Conservation (phyloP, 441 rosid genomes). For the Croton setiger region DNA sequence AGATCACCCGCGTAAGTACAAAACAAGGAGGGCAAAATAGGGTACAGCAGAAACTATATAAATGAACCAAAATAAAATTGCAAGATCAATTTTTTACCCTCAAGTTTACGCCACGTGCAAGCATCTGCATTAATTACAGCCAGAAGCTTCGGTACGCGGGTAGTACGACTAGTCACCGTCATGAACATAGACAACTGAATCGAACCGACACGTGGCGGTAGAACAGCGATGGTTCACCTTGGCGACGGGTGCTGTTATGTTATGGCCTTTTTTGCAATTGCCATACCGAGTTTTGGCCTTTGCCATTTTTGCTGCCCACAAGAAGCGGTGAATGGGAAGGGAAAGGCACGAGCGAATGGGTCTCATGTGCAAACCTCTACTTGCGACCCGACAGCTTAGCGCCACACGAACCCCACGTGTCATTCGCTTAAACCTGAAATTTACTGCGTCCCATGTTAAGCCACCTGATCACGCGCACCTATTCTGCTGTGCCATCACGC, state of each 20-base stretch:
- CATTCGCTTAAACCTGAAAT: slow-evolving; percentile 16
- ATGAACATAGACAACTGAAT: slow-evolving; percentile 15
- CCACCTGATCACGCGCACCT: slow-evolving; percentile 19
- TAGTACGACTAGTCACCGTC: slow-evolving; percentile 28
- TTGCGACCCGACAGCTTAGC: slow-evolving; percentile 28
- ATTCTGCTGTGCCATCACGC: background rate
- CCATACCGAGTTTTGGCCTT: background rate
- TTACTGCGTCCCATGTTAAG: slow-evolving; percentile 16
- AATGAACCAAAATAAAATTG: no score
- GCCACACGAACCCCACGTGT: slow-evolving; percentile 32
- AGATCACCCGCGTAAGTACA: background rate
- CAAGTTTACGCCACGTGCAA: slow-evolving; percentile 23
- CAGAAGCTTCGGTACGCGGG: slow-evolving; percentile 19
- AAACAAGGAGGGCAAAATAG: background rate
- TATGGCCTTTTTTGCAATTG: background rate
- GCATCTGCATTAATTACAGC: slow-evolving; percentile 4
- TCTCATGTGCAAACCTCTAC: slow-evolving; percentile 32
- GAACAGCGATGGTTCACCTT: slow-evolving; percentile 7
- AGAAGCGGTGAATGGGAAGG: slow-evolving; percentile 9
- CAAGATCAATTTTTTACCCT: background rate
- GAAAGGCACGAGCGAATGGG: slow-evolving; percentile 29
- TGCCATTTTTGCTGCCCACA: background rate
- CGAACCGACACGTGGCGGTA: slow-evolving; percentile 27
- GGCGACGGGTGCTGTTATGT: slow-evolving; percentile 1
- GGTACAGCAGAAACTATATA: background rate